A percentile compares a stretch with the other conserved stretches of the same genome.
These are phyloP conservation scores for Silybum marianum DNA, from an alignment of 129 eudicot species.

Conservation along the genomic window DNA sequence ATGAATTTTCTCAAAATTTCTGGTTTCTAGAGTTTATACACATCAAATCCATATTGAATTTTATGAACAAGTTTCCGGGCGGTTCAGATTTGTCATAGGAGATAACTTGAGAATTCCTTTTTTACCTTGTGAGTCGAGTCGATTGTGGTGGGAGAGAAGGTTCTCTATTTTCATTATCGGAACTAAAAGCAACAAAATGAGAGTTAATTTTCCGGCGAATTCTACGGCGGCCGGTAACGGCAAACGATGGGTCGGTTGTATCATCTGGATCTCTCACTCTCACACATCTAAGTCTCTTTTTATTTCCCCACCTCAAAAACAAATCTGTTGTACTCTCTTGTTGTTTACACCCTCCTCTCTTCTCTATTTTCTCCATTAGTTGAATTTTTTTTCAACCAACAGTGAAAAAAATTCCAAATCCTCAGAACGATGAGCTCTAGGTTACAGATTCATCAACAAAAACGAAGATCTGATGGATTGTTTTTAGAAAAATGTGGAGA, in stretches of 20 bases:
- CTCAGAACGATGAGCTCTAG: neutral
- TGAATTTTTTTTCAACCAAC: neutral
- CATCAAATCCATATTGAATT: neutral
- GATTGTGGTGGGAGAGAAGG: slow-evolving; percentile 30
- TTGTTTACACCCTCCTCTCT: slow-evolving; percentile 27
- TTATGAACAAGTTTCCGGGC: neutral
- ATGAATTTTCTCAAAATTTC: neutral
- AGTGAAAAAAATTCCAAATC: neutral
- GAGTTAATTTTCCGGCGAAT: slow-evolving; percentile 49
- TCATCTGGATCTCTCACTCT: slow-evolving; percentile 41
- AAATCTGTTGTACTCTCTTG: slow-evolving; percentile 48
- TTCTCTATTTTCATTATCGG: slow-evolving; percentile 32
- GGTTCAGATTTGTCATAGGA: neutral
- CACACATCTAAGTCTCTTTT: slow-evolving; percentile 58
- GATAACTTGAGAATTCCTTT: neutral
- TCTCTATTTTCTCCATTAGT: slow-evolving; percentile 51
- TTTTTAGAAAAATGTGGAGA: slow-evolving; percentile 2
- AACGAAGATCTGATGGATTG: slow-evolving; percentile 28
- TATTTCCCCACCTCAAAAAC: slow-evolving; percentile 61
- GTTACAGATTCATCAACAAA: slow-evolving; percentile 6
- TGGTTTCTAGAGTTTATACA: neutral
- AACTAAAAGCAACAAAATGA: slow-evolving; percentile 36
- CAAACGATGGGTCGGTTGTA: slow-evolving; percentile 22
- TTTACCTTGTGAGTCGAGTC: slow-evolving; percentile 53
- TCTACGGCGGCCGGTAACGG: slow-evolving; percentile 38